Percentiles rank a stretch among this genome's conserved stretches.
These are phyloP conservation scores for Globisporangium camurandrum DNA, from an alignment of 352 stramenopile genomes.

Conservation along the genomic window DNA sequence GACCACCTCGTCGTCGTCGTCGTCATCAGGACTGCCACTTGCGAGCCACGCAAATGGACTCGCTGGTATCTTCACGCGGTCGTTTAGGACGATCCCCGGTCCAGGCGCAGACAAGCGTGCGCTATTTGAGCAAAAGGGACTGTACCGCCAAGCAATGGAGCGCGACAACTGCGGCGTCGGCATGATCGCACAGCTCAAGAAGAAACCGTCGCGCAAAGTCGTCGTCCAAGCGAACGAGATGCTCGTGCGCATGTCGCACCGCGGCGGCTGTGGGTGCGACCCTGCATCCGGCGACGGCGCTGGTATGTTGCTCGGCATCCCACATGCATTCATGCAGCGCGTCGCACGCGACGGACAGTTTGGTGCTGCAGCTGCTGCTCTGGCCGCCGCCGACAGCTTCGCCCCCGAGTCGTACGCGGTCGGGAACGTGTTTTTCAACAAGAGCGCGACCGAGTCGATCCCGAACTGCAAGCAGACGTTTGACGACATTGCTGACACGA, in stretches of 20 bases:
- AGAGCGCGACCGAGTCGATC: conserved; percentile 65
- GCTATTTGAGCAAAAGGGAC: conserved; percentile 42
- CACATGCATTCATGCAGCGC: conserved; percentile 90
- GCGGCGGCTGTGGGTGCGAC: conserved; percentile 93
- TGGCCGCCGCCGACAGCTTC: conserved; percentile 21
- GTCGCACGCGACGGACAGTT: conserved; percentile 79
- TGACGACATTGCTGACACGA: conserved; percentile 60
- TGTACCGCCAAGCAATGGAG: conserved; percentile 49
- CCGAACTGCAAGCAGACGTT: conserved; percentile 86
- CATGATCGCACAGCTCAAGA: conserved; percentile 95
- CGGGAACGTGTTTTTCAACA: conserved; percentile 88
- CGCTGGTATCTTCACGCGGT: conserved; percentile 11
- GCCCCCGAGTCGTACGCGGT: conserved; percentile 87
- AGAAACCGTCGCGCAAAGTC: conserved; percentile 80
- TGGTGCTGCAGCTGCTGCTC: conserved; percentile 25
- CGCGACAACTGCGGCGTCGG: conserved; percentile 91
- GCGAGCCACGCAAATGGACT: conserved; percentile 5
- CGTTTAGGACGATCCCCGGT: conserved; percentile 39
- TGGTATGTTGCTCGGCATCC: conserved; percentile 95
- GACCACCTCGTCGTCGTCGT: conserved; percentile 8
- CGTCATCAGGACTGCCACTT: no score
- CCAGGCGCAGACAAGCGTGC: conserved; percentile 42
- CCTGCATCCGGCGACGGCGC: conserved; percentile 88
- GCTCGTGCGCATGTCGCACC: conserved; percentile 95
- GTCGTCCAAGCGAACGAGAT: conserved; percentile 96